Evolutionary conservation across 345 rosid species (phyloP).

Genomic region (Citrus medica): DNA sequence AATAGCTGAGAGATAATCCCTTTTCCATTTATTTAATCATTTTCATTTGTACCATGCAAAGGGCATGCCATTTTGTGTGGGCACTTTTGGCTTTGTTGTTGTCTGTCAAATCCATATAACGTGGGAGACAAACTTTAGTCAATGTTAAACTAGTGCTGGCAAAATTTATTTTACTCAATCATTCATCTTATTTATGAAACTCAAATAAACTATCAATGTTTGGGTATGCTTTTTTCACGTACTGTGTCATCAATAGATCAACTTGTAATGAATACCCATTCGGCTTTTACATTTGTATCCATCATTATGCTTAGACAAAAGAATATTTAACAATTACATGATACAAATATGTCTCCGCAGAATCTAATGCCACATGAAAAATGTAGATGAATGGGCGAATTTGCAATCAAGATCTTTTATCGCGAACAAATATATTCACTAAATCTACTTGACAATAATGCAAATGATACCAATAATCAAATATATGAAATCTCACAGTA

Average conservation of each 20-base stretch:
- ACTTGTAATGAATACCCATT: neutral
- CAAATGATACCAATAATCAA: neutral
- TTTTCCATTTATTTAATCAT: constrained; percentile 2
- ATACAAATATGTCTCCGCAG: neutral
- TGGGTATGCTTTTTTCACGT: neutral
- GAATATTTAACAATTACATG: neutral
- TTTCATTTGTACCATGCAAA: constrained; percentile 4
- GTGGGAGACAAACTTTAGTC: neutral
- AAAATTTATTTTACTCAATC: neutral
- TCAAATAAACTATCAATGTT: neutral
- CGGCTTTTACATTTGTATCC: neutral
- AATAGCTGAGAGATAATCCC: neutral
- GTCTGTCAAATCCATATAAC: neutral
- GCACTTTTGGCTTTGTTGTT: neutral
- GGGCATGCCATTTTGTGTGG: neutral
- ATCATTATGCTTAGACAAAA: neutral
- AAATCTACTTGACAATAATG: neutral
- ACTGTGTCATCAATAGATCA: neutral
- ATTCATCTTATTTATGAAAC: neutral
- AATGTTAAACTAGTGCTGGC: neutral
- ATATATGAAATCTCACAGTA: too few relatives aligned
- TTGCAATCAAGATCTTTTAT: neutral
- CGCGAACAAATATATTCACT: neutral
- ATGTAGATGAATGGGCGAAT: neutral
- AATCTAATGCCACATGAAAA: neutral